Base-by-base conservation (phyloP, 768 basidiomycete species). In the Kwoniella bestiolae region DNA sequence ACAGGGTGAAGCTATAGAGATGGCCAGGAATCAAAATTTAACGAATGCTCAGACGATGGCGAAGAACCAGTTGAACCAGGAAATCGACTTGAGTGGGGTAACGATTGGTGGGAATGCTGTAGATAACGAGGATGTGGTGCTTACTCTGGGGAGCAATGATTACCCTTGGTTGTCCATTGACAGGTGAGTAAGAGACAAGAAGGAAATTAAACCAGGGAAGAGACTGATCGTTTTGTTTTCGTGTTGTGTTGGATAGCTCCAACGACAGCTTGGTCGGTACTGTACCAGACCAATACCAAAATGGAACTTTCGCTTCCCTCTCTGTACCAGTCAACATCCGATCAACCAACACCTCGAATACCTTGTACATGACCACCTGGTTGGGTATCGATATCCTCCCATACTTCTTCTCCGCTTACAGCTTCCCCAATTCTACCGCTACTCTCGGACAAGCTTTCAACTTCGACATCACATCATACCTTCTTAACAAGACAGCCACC, bases 261-360 rank as follows among this genome's bases (percentile, higher is more conserved):
- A 76, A 62, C 34, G 60, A 63, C 26, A 66, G 53, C 6, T 31
- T 95, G 29, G 86, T 84, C 67, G 93, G 92, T 5, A 83, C 84
- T 5, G 85, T 88, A n/a, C 88, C 86, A 0, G 80, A 79, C 31
- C 83, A 82, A 28, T 76, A 65, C 52, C 63, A 66, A 59, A 78
- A 81, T 56, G 76, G 78, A 4, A 79, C 80, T 5, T 55, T 61
- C 46, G 52, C 69, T 3, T 61, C 72, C 0, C 38, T 78, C 2
- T 70, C 68, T 11, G 85, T 90, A 31, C 86, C 82, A 28, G 75
- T 96, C 44, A 85, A 81, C 23, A 85, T 90, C 1, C 78, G 83
- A 18, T 88, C 89, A 52, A 88, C 90, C 73, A 89, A 92, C 78
- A 80, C 83, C 21, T 87, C 89, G 21, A 87, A 84, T 67, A 83